Evolutionary conservation across 208 protist species (phyloP), one percentile per base, ranked within the genome.

Genomic region (Trypanosoma melophagium): DNA sequence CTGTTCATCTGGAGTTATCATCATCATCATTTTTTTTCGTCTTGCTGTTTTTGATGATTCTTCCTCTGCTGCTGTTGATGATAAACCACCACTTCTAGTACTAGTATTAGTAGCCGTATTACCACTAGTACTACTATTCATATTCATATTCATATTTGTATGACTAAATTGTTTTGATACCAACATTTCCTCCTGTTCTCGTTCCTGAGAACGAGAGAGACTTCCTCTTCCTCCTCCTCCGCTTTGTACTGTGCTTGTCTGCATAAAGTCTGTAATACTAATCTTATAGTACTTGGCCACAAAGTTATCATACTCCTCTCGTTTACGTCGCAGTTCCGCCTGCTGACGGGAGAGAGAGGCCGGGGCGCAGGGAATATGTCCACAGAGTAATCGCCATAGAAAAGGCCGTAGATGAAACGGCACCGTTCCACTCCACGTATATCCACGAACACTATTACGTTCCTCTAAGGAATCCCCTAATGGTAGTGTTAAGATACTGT

Each of bases 371-470:
- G 75, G 63, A 0, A 66, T 47, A 38, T 78, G 77, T 28, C 67
- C 72, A 44, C 65, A 79, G 16, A 96, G 60, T 52, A 96, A 68
- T 7, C 86, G 79, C 86, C 87, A 96, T 22, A 81, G 71, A 44
- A 65, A 53, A 10, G 86, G 71, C 1, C 89, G 85, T 25, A 88
- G 65, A n/a, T 66, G 16, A 41, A 7, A 76, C 80, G 7, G 66
- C 54, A 73, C 76, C 81, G 8, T 83, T 79, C 16, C 77, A 72
- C 84, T 75, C 86, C 89, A 92, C 19, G 71, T 52, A 28, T 80
- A 60, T 12, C 53, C 73, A 22, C 88, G 82, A 41, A 94, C 67
- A 44, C 78, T 78, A 12, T 73, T 57, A 16, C 64, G 57, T 25
- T 91, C 85, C 28, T 91, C 83, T 49, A 59, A 67, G 24, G 76